phyloP scores from a whole-genome alignment of 305 asterid species.

The Plantago rigida region DNA sequence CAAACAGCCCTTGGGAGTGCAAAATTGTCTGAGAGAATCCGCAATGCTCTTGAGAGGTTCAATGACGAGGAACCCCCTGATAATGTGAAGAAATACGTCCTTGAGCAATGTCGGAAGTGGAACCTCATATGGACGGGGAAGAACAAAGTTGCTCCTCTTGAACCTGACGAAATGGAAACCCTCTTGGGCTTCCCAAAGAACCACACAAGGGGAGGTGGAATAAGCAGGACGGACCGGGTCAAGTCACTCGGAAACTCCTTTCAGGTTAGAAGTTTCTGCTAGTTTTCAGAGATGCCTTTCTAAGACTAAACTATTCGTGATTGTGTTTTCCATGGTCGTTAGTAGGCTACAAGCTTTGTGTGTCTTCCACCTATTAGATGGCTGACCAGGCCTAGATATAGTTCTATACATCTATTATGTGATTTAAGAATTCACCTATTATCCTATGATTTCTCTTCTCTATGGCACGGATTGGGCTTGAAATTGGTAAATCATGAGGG shows the following conservation, averaged over 20 bases:
- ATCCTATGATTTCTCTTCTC: too few species aligned
- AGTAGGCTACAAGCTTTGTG: too few species aligned
- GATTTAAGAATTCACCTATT: too few species aligned
- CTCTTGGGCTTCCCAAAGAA: constrained; percentile 75
- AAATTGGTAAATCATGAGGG: too few species aligned
- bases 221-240: constrained; percentile 74
- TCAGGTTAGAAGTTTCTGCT: constrained; percentile 38
- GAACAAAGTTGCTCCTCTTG: constrained; percentile 78
- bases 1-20: constrained; percentile 85
- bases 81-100: constrained; percentile 37
- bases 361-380: neutral
- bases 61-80: constrained; percentile 57
- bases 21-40: constrained; percentile 55
- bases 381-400: too few species aligned
- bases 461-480: too few species aligned
- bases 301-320: too few species aligned
- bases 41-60: constrained; percentile 53
- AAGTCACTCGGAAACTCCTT: constrained; percentile 87
- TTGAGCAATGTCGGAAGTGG: constrained; percentile 77
- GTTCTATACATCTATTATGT: too few species aligned
- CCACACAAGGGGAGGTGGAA: constrained; percentile 93
- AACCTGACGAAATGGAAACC: constrained; percentile 77
- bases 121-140: constrained; percentile 86
- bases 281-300: too few species aligned
- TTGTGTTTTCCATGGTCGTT: too few species aligned